Percentiles rank a stretch among this genome's conserved stretches.
phyloP scores from a whole-genome alignment of 2,329 filamentous ascomycete species.

The Colletotrichum cuscutae region DNA sequence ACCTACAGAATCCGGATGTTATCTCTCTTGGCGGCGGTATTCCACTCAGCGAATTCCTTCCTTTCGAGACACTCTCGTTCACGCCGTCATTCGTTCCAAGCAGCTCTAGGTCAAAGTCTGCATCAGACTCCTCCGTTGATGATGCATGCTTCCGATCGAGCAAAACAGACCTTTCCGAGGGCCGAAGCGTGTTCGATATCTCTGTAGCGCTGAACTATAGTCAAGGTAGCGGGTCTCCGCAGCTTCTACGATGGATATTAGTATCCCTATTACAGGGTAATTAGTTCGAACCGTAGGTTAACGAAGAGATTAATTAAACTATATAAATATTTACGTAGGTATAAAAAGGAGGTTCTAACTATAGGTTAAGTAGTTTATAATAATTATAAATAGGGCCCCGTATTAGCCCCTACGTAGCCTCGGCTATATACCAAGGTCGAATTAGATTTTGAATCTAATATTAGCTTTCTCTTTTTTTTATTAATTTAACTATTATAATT shows the following conservation, averaged over 20 bases:
- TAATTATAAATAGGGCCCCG: no score
- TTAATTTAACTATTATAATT: no score
- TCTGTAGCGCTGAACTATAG: constrained; percentile 77
- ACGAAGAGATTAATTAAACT: no score
- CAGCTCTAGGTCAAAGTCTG: background rate
- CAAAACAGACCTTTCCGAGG: background rate
- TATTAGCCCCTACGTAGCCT: no score
- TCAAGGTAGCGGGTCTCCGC: constrained; percentile 76
- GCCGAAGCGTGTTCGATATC: constrained; percentile 12
- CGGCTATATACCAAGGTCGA: no score
- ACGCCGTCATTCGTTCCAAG: background rate
- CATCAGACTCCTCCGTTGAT: background rate
- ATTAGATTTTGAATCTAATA: no score
- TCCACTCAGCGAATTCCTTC: background rate
- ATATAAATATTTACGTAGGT: no score
- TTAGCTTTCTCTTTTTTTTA: no score
- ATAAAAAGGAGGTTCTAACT: no score
- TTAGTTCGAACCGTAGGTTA: no score
- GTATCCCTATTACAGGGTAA: no score
- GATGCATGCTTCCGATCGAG: background rate
- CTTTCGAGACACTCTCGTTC: background rate
- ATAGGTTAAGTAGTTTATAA: no score
- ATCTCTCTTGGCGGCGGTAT: constrained; percentile 8
- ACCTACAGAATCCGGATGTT: background rate
- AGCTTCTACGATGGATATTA: constrained; percentile 77